phyloP scores from a whole-genome alignment of 106 monocot genomes.

The Platanthera zijinensis region DNA sequence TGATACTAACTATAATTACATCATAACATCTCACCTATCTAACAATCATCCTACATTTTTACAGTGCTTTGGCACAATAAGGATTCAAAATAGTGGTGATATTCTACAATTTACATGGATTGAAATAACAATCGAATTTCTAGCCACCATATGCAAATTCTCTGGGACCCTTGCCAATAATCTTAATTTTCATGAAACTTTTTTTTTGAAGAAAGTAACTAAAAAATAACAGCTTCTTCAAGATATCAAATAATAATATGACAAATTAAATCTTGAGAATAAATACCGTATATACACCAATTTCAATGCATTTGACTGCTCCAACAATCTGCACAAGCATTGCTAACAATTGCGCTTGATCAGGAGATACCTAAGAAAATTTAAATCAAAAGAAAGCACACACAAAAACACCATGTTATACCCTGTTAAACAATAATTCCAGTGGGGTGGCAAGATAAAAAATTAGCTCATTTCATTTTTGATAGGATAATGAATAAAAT shows the following conservation, averaged over 20 bases:
- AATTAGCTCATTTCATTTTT: not conserved
- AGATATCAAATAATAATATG: not conserved
- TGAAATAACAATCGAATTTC: not conserved
- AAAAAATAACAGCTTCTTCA: not conserved
- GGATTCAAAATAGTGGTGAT: not conserved
- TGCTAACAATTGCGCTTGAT: conserved; percentile 84
- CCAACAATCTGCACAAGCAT: conserved; percentile 90
- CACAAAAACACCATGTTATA: not conserved
- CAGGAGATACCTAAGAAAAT: conserved; percentile 77
- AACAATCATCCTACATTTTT: not conserved
- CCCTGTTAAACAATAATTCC: not conserved
- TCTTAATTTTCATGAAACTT: not conserved
- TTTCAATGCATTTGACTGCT: conserved; percentile 81
- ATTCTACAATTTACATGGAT: not conserved
- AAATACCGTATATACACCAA: conserved; percentile 92
- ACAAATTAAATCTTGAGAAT: not conserved
- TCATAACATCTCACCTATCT: not conserved
- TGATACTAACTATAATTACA: not conserved
- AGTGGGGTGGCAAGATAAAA: not conserved
- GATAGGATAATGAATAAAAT: not conserved
- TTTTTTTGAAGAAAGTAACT: not conserved
- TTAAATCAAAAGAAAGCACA: not conserved
- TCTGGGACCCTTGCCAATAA: not conserved
- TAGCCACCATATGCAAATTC: not conserved
- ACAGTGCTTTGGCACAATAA: not conserved